Evolutionary conservation across 2,329 filamentous ascomycete species (phyloP).

Genomic region (Pestalotiopsis sp.): DNA sequence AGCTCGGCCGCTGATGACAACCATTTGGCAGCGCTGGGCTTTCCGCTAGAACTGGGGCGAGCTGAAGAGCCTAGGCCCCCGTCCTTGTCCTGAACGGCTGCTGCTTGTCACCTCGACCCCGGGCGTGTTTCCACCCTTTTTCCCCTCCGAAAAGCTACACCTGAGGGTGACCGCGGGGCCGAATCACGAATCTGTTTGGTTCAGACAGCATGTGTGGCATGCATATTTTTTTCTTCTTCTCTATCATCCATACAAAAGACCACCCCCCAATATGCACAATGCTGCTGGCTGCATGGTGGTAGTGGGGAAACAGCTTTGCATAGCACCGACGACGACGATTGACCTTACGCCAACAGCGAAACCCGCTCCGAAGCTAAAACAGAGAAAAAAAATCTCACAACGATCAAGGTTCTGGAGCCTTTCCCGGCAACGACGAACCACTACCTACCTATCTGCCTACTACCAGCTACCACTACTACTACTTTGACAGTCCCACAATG

Average conservation of each 20-base stretch:
- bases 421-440: not conserved
- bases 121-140: not conserved
- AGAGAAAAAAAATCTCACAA: not conserved
- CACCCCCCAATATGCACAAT: not conserved
- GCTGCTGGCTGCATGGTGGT: not conserved
- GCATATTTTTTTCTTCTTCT: not conserved
- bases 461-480: not conserved
- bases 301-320: not conserved
- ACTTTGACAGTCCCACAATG: constrained; percentile 1
- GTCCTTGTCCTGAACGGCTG: not conserved
- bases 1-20: not conserved
- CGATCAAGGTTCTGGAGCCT: constrained; percentile 6
- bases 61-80: not conserved
- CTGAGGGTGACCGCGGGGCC: not conserved
- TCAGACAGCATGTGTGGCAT: not conserved
- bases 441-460: too few relatives aligned
- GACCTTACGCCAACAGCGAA: not conserved
- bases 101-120: not conserved
- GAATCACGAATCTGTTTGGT: not conserved
- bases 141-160: not conserved
- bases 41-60: not conserved
- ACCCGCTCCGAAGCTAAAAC: constrained; percentile 3
- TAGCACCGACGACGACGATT: not conserved
- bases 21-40: not conserved
- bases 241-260: not conserved